Base-by-base conservation (phyloP, 345 rosid genomes). In the Citrus australasica region DNA sequence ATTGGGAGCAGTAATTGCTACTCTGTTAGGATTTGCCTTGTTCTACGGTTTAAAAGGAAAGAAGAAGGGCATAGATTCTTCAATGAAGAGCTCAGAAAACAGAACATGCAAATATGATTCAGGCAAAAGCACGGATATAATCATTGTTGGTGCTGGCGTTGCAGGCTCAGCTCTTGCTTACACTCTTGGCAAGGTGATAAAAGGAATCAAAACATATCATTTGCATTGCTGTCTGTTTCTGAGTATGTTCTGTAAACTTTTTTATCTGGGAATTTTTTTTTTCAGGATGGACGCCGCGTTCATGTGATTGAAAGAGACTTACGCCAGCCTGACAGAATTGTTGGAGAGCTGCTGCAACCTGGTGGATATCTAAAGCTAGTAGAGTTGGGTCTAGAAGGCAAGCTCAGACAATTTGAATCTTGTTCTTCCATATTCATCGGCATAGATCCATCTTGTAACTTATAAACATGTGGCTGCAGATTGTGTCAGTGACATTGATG, bases 401-500 rank as follows among this genome's bases (percentile, higher is more conserved):
- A 27, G 69, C 33, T 60, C 4, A 19, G 30, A 9, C n/a, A 30
- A 9, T 59, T 22, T 10, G 11, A 35, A 66, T 66, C 16, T 66
- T 21, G 7, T 9, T 66, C 13, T 66, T 66, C 48, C 9, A 17
- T 37, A 21, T 35, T 22, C 22, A 35, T 9, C 4, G 62, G 35
- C 21, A 37, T 21, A 9, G 27, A 33, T 66, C 16, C 10, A 11
- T 19, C 7, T 13, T 35, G 48, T 38, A 13, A 58, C 21, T 56
- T 6, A 58, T 35, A 6, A 55, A 58, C 27, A n/a, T 35, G 9
- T 32, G 14, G 35, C n/a, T 78, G 62, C 74, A 86, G 90, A 88
- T 75, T 88, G 93, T 35, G 91, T 83, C 14, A 83, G 82, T 42
- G 76, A 79, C 30, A 90, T 86, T 38, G 91, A 88, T 79, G 87